Base-by-base conservation (phyloP, 257 asterid species). In the Nicotiana benthamiana region DNA sequence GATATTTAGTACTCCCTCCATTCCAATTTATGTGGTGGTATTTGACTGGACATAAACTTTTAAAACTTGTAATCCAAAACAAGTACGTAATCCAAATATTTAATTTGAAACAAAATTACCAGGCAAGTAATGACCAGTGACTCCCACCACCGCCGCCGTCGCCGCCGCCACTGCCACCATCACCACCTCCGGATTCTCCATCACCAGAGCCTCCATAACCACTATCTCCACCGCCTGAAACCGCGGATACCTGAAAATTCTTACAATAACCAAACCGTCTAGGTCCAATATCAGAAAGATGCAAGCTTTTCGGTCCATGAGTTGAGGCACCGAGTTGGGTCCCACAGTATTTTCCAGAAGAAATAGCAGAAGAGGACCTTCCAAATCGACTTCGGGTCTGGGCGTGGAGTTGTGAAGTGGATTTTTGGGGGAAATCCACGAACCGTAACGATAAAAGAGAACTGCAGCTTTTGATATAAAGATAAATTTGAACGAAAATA, bases 101-200 rank as follows among this genome's bases (percentile, higher is more conserved):
- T 70, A 30, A 20, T 43, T 3, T 12, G 6, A 43, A 6, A 40
- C 13, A 20, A 68, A 43, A 70, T 43, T 89, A 95, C 98, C 99
- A 93, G 16, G 96, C 84, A 75, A 95, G 79, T 52, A 95, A 61
- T 13, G 97, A 88, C 91, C 93, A 88, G 63, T 83, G 84, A 74
- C 86, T 85, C 46, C 82, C 91, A 78, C 81, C 13, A 43, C 64
- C 52, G 10, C 64, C 80, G 5, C 62, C 84, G 51, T 84, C 86
- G 12, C 84, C 90, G 15, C 87, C 85, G 30, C 61, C 79, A 22
- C 86, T 60, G 13, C 83, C 77, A 30, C 89, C 87, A 15, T 83
- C 89, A 4, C 89, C 92, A 9, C 89, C 92, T 15, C 91, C 84
- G 4, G 86, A 81, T 28, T 82, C 82, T 22, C 93, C 93, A 57